A percentile compares a stretch with the other conserved stretches of the same genome.
Conservation (phyloP, 1,284 basidiomycete genomes). For the Apiotrichum veenhuisii region DNA sequence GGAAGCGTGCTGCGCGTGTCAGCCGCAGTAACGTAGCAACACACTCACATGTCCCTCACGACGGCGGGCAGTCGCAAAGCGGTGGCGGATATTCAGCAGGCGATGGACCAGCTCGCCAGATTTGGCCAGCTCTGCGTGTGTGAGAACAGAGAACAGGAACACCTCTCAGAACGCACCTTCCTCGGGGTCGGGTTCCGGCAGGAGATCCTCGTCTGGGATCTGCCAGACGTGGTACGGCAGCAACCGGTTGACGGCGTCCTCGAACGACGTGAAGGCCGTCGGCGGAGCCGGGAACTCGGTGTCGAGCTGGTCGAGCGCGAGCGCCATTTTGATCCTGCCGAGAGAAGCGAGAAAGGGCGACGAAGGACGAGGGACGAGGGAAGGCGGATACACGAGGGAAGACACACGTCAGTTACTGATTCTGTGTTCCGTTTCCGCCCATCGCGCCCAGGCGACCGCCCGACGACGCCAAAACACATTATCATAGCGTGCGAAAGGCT, state of each 20-base stretch:
- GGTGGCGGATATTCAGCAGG: constrained; percentile 26
- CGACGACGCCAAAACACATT: too few species aligned
- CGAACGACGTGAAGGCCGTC: constrained; percentile 28
- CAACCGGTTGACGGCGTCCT: constrained; percentile 37
- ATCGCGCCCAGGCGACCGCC: too few species aligned
- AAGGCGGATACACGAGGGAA: background rate
- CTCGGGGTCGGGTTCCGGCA: constrained; percentile 11
- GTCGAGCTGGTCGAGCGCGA: constrained; percentile 35
- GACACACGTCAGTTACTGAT: too few species aligned
- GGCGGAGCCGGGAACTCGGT: constrained; percentile 26
- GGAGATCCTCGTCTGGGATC: constrained; percentile 39
- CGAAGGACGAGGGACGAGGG: too few species aligned
- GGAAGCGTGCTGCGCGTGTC: constrained; percentile 26
- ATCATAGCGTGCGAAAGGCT: background rate
- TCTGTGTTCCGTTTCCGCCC: too few species aligned
- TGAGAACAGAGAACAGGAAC: background rate
- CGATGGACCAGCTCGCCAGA: constrained; percentile 16
- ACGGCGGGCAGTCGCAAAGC: constrained; percentile 27
- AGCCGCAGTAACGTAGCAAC: background rate
- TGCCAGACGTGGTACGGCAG: constrained; percentile 47
- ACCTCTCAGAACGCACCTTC: constrained; percentile 12
- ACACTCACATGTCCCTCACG: constrained; percentile 37
- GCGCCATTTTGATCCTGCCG: constrained; percentile 31
- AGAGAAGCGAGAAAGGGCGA: background rate
- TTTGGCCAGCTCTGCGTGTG: constrained; percentile 17